Base-by-base conservation (phyloP, 345 rosid species). In the Excoecaria agallocha region DNA sequence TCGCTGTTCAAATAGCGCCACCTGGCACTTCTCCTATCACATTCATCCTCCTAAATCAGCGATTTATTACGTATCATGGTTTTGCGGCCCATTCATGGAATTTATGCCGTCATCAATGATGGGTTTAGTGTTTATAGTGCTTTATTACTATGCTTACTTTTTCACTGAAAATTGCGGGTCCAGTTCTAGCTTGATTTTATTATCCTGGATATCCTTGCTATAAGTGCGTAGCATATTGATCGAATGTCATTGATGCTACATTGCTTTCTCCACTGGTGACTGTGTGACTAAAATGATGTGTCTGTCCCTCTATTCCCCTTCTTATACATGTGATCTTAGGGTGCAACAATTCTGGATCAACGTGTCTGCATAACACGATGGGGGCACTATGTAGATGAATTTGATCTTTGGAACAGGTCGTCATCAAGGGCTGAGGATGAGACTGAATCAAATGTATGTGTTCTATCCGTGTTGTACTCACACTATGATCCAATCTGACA, bases 331-430 rank as follows among this genome's bases (percentile, higher is more conserved):
- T 70, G 66, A 46, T 69, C 71, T 41, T 77, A 93, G 96, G 98
- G 98, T 54, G 96, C 98, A 6, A 85, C 94, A 10, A 84, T 93
- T 71, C 74, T 85, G 78, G 96, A 90, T 72, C 88, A 89, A 69
- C 89, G 86, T 5, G 88, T 93, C 55, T 93, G 96, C 80, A 93
- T 93, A 74, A 83, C 90, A 11, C 86, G 80, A 74, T 93, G 96
- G 96, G 98, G 96, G 59, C 78, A 83, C 20, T 76, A 65, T 61
- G 83, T 84, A 17, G 88, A 89, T 60, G 96, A 84, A 72, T 85
- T 80, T 43, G 83, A 86, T 51, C 76, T 86, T 78, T 89, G 94
- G 96, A 88, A 80, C 70, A 69, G 75, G 58, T 38, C 85, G 62
- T 70, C 83, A 0, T 39, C 76, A 19, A 66, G 61, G n/a, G 82